Evolutionary conservation across 805 yeast species (phyloP), one percentile per base, ranked within the genome.

Genomic region (Saturnispora besseyi): DNA sequence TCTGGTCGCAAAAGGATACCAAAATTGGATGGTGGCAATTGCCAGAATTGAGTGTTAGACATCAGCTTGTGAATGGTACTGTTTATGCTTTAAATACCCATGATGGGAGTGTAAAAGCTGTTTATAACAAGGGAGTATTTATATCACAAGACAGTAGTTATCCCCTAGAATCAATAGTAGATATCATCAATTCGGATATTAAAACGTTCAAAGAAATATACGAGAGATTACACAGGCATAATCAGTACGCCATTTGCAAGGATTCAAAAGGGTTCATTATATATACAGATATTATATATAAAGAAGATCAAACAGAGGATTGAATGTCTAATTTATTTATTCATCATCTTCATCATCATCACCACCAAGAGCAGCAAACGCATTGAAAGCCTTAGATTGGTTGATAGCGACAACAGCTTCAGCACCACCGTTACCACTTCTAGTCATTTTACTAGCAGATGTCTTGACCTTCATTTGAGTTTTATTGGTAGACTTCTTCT

Each of bases 351-450:
- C 49, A 24, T 40, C 50, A 26, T 75, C 83, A 30, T 74, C 79
- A 51, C 69, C 71, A 29, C 77, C 84, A 61, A 86, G 77, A 26
- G 91, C 91, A 58, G 82, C 89, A 64, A 86, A 86, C 4, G 93
- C 91, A 66, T 86, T 86, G 74, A 85, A 86, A 21, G 78, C 73
- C 41, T 74, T 73, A 53, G 79, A 78, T 54, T 78, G 84, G 55
- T 81, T 78, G 55, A 82, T 87, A 37, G 87, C 79, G 58, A 78
- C 72, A 52, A 81, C 40, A 18, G 40, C 74, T 63, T 85, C 91
- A 63, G 83, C 78, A 21, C 85, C 72, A 52, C 62, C 60, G 24
- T 88, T 83, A 66, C 81, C 83, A 40, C 85, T 78, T 15, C 87
- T 79, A 7, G 87, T 79, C 63, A 84, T 80, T 64, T 82, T 82